Conservation (phyloP, 805 yeast genomes). For the Wickerhamomyces queroliae region DNA sequence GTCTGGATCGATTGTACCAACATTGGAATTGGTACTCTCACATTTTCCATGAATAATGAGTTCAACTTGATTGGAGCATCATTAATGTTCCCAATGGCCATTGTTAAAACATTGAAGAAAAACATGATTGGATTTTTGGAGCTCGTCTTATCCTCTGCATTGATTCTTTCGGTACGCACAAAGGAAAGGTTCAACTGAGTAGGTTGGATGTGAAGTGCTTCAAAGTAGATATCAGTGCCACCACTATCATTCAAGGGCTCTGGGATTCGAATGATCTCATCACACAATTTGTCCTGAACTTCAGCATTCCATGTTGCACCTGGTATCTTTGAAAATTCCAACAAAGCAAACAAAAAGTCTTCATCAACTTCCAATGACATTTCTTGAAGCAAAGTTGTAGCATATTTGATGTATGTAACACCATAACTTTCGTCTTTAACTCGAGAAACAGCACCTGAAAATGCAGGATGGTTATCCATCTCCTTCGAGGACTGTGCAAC, state of each 20-base stretch:
- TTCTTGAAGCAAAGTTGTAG: constrained; percentile 84
- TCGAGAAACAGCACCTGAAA: constrained; percentile 78
- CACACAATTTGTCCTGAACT: constrained; percentile 50
- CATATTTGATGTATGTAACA: constrained; percentile 83
- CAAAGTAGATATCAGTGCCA: constrained; percentile 81
- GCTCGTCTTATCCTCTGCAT: constrained; percentile 56
- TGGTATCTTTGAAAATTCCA: constrained; percentile 77
- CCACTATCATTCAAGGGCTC: constrained; percentile 53
- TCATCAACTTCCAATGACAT: constrained; percentile 91
- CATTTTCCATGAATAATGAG: constrained; percentile 82
- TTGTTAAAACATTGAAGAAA: constrained; percentile 78
- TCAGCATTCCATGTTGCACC: constrained; percentile 69
- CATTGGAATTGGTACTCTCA: constrained; percentile 77
- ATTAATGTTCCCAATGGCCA: constrained; percentile 96
- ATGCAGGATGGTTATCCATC: constrained; percentile 83
- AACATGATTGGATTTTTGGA: constrained; percentile 67
- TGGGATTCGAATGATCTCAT: constrained; percentile 59
- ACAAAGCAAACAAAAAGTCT: constrained; percentile 75
- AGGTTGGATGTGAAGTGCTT: constrained; percentile 89
- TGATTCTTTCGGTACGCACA: constrained; percentile 77
- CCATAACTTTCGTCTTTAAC: constrained; percentile 91
- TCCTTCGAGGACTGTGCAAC: constrained; percentile 81
- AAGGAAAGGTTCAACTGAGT: constrained; percentile 83
- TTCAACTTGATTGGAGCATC: constrained; percentile 93
- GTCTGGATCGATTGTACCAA: constrained; percentile 65